phyloP scores from a whole-genome alignment of 2,329 filamentous ascomycete species.

The Nemania sp. region DNA sequence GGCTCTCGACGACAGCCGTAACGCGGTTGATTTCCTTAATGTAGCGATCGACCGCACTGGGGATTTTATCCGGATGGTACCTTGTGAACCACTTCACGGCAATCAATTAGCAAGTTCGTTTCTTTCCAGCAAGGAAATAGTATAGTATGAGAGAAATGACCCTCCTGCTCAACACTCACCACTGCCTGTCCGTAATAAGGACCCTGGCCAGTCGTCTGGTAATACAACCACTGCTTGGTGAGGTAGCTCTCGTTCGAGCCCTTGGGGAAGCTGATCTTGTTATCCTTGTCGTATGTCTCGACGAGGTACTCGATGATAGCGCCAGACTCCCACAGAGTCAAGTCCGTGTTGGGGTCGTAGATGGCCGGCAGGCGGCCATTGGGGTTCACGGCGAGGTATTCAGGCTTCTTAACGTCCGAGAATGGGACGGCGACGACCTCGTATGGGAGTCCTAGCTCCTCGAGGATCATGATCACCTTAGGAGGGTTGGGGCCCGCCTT shows the following conservation, averaged over 20 bases:
- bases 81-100: slow-evolving; percentile 53
- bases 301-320: slow-evolving; percentile 43
- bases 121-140: background rate
- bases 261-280: slow-evolving; percentile 52
- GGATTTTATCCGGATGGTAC: slow-evolving; percentile 58
- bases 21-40: slow-evolving; percentile 58
- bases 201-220: slow-evolving; percentile 60
- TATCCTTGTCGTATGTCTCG: slow-evolving; percentile 54
- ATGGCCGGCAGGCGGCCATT: slow-evolving; percentile 42
- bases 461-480: slow-evolving; percentile 49
- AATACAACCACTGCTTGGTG: slow-evolving; percentile 59
- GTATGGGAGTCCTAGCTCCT: slow-evolving; percentile 50
- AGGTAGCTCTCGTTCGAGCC: slow-evolving; percentile 53
- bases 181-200: slow-evolving; percentile 61
- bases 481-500: slow-evolving; percentile 48
- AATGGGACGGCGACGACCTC: slow-evolving; percentile 32
- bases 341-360: slow-evolving; percentile 39
- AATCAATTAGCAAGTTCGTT: background rate
- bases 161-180: too few species aligned
- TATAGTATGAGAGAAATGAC: background rate
- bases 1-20: slow-evolving; percentile 57
- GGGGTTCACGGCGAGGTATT: slow-evolving; percentile 38
- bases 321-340: slow-evolving; percentile 44
- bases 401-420: slow-evolving; percentile 37
- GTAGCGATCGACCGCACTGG: slow-evolving; percentile 59